phyloP scores from a whole-genome alignment of 2,329 filamentous ascomycete genomes.

The Ambrosiella xylebori region DNA sequence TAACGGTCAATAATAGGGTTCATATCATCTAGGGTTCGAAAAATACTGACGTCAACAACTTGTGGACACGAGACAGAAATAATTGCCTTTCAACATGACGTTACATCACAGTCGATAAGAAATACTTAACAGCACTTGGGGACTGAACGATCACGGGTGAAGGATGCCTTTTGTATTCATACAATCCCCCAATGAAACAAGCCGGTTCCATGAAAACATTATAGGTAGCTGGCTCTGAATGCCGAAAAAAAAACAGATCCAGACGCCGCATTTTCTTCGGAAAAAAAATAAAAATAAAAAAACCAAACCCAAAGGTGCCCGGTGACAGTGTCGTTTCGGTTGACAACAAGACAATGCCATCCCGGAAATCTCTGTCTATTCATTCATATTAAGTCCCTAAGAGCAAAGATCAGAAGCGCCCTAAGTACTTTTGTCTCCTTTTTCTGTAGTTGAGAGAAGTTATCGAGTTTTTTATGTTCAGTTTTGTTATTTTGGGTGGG shows the following conservation, averaged over 20 bases:
- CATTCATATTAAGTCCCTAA: constrained; percentile 7
- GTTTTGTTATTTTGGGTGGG: constrained; percentile 14
- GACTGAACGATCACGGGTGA: not conserved
- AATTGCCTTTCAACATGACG: not conserved
- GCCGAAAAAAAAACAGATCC: constrained; percentile 3
- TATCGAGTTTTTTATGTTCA: constrained; percentile 9
- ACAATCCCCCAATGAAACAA: not conserved
- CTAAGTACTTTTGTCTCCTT: constrained; percentile 1
- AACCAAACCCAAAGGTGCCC: not conserved
- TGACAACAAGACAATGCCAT: not conserved
- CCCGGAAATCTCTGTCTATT: constrained; percentile 8
- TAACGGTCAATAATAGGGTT: not conserved
- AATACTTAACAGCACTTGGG: not conserved
- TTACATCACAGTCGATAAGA: not conserved
- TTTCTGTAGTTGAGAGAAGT: constrained; percentile 4
- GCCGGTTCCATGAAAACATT: not conserved
- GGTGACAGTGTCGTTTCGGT: not conserved
- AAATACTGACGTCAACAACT: no score
- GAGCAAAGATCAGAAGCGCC: constrained; percentile 1
- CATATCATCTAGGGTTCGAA: not conserved
- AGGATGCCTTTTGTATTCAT: not conserved
- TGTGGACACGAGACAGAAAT: no score
- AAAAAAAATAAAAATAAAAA: not conserved
- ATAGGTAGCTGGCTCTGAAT: not conserved
- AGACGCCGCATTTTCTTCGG: constrained; percentile 4